Evolutionary conservation across 176 grass and related monocot genomes (phyloP).

Genomic region (Olyra latifolia): DNA sequence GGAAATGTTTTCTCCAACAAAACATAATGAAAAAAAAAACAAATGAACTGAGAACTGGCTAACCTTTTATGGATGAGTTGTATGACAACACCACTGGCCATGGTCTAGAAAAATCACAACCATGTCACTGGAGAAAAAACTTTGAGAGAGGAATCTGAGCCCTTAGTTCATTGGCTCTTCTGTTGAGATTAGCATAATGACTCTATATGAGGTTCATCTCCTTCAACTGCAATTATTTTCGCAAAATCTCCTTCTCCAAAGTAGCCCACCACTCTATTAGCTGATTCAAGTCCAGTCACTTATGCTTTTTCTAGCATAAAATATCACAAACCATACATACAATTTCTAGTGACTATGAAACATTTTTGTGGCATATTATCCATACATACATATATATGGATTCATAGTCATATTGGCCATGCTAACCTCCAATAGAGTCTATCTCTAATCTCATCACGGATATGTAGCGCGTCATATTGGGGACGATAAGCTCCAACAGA

Average conservation of each 20-base stretch:
- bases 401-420: not conserved
- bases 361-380: conserved; percentile 12
- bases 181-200: conserved; percentile 53
- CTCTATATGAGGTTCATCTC: conserved; percentile 80
- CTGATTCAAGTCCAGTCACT: conserved; percentile 87
- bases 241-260: conserved; percentile 72
- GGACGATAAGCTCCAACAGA: no score
- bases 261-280: conserved; percentile 81
- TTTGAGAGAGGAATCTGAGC: conserved; percentile 59
- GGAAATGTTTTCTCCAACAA: not conserved
- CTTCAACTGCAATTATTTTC: conserved; percentile 82
- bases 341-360: conserved; percentile 14
- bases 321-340: conserved; percentile 29
- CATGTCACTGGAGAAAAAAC: conserved; percentile 56
- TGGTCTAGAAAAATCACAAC: not conserved
- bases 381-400: no score
- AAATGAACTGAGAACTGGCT: conserved; percentile 27
- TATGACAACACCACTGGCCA: not conserved
- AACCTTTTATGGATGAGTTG: conserved; percentile 23
- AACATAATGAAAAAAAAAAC: not conserved
- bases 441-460: no score
- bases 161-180: conserved; percentile 66
- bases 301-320: conserved; percentile 75
- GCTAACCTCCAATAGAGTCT: no score
- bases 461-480: no score